Percentiles rank a stretch among this genome's conserved stretches.
Conservation (phyloP, 305 asterid species). For the Solanum hybrid region DNA sequence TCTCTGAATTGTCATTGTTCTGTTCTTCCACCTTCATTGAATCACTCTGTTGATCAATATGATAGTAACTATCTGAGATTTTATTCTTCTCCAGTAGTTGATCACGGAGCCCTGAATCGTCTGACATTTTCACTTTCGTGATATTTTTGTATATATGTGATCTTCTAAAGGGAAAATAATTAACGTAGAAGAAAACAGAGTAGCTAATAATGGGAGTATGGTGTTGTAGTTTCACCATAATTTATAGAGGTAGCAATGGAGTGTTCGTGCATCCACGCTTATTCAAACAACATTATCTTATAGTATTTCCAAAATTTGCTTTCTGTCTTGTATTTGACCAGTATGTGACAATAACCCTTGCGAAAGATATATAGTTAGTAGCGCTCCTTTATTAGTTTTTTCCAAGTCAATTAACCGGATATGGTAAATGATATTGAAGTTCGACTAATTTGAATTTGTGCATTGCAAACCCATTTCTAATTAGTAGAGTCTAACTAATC, state of each 20-base stretch:
- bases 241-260: not conserved
- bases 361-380: not conserved
- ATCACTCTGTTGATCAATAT: not conserved
- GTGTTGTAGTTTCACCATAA: not conserved
- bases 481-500: not conserved
- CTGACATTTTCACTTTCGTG: not conserved
- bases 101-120: not conserved
- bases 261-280: not conserved
- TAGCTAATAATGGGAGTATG: not conserved
- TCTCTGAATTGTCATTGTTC: not conserved
- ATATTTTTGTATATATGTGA: not conserved
- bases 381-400: not conserved
- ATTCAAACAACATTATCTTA: not conserved
- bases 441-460: too few relatives aligned
- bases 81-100: not conserved
- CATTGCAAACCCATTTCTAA: too few relatives aligned
- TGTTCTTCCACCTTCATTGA: not conserved
- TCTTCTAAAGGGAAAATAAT: not conserved
- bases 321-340: not conserved
- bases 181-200: not conserved
- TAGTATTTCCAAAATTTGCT: not conserved
- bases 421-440: not conserved
- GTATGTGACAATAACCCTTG: not conserved
- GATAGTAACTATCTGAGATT: not conserved
- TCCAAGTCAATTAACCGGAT: not conserved